Evolutionary conservation across 129 eudicot genomes (phyloP).

Genomic region (Silybum marianum): DNA sequence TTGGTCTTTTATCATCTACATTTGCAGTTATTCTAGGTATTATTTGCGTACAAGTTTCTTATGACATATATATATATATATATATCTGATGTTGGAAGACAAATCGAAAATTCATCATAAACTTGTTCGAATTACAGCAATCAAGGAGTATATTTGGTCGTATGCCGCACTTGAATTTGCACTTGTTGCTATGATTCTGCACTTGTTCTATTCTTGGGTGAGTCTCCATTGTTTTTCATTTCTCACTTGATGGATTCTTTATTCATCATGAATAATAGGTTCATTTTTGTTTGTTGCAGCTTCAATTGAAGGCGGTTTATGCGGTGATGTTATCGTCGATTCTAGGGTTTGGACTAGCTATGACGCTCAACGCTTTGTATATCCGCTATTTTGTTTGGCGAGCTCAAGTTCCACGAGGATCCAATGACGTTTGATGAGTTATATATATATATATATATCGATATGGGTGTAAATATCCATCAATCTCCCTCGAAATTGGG

Average conservation of each 20-base stretch:
- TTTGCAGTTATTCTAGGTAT: conserved; percentile 73
- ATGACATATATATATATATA: background rate
- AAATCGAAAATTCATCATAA: conserved; percentile 1
- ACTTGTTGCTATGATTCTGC: conserved; percentile 68
- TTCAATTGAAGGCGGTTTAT: conserved; percentile 60
- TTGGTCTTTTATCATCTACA: conserved; percentile 68
- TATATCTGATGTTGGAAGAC: conserved; percentile 4
- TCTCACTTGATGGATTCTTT: conserved; percentile 50
- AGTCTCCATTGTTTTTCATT: conserved; percentile 43
- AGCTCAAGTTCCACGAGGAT: conserved; percentile 39
- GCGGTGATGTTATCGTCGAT: conserved; percentile 64
- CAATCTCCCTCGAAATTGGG: background rate
- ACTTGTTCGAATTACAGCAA: conserved; percentile 55
- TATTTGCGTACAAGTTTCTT: background rate
- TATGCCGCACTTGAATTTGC: conserved; percentile 94
- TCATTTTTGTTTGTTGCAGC: conserved; percentile 54
- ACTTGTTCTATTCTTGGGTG: conserved; percentile 70
- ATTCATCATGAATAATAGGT: conserved; percentile 37
- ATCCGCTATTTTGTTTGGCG: conserved; percentile 53
- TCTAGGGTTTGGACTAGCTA: conserved; percentile 65
- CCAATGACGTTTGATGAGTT: conserved; percentile 42
- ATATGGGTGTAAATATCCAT: conserved; percentile 12
- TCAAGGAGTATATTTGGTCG: conserved; percentile 84
- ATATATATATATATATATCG: background rate
- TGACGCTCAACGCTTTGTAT: conserved; percentile 57